Percentiles rank a stretch among this genome's conserved stretches.
These are phyloP conservation scores for Mucor plumbeus DNA, from an alignment of 371 early-diverging fungal species.

Conservation along the genomic window DNA sequence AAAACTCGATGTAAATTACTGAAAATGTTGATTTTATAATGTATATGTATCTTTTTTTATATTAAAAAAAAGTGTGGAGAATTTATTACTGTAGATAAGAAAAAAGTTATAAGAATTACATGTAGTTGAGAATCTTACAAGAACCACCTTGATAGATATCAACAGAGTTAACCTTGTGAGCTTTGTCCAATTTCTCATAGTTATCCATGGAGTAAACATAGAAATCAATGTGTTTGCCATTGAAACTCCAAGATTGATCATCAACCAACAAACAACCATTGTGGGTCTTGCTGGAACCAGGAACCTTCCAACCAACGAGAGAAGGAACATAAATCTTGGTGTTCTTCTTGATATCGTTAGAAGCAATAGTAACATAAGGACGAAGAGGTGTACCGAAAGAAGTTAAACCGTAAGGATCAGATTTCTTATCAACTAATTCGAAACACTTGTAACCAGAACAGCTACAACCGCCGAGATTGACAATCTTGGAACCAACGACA, in stretches of 20 bases:
- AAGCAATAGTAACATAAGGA: constrained; percentile 51
- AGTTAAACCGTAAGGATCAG: constrained; percentile 54
- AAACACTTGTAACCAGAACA: constrained; percentile 55
- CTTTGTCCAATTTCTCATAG: constrained; percentile 43
- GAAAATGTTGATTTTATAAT: constrained; percentile 1
- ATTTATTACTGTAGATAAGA: neutral
- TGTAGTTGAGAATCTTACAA: constrained; percentile 50
- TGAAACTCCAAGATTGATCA: constrained; percentile 58
- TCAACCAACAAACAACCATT: constrained; percentile 57
- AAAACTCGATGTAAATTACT: constrained; percentile 7
- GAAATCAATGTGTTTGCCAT: constrained; percentile 50
- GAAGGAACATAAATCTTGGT: constrained; percentile 56
- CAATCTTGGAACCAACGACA: constrained; percentile 44
- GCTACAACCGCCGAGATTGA: constrained; percentile 55
- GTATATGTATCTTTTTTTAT: neutral
- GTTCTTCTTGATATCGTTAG: constrained; percentile 50
- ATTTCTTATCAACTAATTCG: constrained; percentile 42
- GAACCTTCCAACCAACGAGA: constrained; percentile 52
- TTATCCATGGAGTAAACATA: constrained; percentile 43
- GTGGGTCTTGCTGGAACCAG: constrained; percentile 47
- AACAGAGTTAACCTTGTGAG: constrained; percentile 38
- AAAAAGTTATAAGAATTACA: neutral
- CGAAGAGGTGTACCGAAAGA: constrained; percentile 51
- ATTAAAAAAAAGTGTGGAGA: neutral
- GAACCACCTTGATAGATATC: constrained; percentile 55